phyloP scores from a whole-genome alignment of 2,329 filamentous ascomycete genomes.

The Tolypocladium ovalisporum region DNA sequence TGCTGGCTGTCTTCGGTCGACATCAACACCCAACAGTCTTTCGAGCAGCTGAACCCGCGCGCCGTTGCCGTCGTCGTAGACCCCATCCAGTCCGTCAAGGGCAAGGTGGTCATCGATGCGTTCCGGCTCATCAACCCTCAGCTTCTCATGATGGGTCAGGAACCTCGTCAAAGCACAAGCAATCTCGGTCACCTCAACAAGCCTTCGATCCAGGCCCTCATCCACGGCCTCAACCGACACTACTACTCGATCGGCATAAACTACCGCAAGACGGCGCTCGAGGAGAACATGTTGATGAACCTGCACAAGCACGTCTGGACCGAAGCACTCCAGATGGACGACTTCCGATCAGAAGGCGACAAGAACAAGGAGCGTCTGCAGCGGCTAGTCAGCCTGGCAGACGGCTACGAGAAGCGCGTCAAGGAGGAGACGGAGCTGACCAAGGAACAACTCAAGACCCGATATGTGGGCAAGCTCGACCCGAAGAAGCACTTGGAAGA shows the following conservation, averaged over 20 bases:
- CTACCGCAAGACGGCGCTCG: slow-evolving; percentile 92
- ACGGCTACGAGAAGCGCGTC: slow-evolving; percentile 96
- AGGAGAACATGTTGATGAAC: slow-evolving; percentile 99
- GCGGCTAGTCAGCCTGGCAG: slow-evolving; percentile 77
- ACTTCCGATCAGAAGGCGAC: slow-evolving; percentile 75
- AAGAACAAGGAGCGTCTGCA: slow-evolving; percentile 83
- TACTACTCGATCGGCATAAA: slow-evolving; percentile 99
- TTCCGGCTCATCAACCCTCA: slow-evolving; percentile 98
- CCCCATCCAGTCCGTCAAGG: slow-evolving; percentile 97
- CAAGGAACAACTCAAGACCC: slow-evolving; percentile 95
- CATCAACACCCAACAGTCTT: slow-evolving; percentile 99
- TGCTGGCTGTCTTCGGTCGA: slow-evolving; percentile 99
- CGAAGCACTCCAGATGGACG: slow-evolving; percentile 91
- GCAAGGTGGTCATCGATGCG: slow-evolving; percentile 97
- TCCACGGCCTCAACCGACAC: slow-evolving; percentile 94
- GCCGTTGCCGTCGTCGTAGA: slow-evolving; percentile 97
- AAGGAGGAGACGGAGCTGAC: slow-evolving; percentile 97
- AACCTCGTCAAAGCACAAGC: slow-evolving; percentile 93
- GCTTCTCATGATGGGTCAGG: slow-evolving; percentile 94
- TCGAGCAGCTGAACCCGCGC: slow-evolving; percentile 93
- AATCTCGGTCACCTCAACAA: slow-evolving; percentile 98
- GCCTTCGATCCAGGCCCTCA: slow-evolving; percentile 97
- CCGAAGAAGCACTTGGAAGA: slow-evolving; percentile 99
- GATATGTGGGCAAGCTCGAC: slow-evolving; percentile 97
- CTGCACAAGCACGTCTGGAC: slow-evolving; percentile 99